Evolutionary conservation across 495 filamentous ascomycete genomes (phyloP).

Genomic region (Tuber calosporum): DNA sequence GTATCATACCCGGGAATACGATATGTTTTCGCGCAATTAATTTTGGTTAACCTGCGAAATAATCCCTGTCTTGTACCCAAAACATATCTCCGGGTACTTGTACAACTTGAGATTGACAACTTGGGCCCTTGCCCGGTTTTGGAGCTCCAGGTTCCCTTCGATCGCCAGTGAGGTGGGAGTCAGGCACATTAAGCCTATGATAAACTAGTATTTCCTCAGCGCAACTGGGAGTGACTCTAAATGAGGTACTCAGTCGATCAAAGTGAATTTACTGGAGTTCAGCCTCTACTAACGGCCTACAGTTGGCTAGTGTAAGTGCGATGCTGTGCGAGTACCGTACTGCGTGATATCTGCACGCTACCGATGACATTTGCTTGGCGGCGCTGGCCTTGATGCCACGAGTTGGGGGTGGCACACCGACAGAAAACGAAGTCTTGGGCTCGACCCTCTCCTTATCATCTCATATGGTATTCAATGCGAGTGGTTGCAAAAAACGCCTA

Average conservation of each 20-base stretch:
- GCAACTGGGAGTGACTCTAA: not conserved
- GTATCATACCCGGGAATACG: too few relatives aligned
- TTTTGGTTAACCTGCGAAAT: too few relatives aligned
- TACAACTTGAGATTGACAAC: not conserved
- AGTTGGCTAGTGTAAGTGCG: not conserved
- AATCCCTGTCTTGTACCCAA: too few relatives aligned
- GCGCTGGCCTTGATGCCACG: not conserved
- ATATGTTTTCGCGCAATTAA: too few relatives aligned
- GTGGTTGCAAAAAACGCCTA: not conserved
- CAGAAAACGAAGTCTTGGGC: not conserved
- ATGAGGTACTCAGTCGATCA: not conserved
- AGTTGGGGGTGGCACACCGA: not conserved
- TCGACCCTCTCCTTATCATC: not conserved
- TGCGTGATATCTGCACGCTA: not conserved
- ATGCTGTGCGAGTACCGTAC: too few relatives aligned
- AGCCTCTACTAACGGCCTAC: not conserved
- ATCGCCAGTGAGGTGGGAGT: not conserved
- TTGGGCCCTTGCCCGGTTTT: not conserved
- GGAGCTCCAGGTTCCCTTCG: not conserved
- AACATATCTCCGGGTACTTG: too few relatives aligned
- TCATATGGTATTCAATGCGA: not conserved
- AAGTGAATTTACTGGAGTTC: not conserved
- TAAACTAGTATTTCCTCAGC: not conserved
- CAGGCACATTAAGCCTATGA: not conserved
- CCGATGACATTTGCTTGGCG: not conserved